A percentile compares a stretch with the other conserved stretches of the same genome.
These are phyloP conservation scores for Maudiozyma bulderi DNA, from an alignment of 805 yeast species.

Conservation along the genomic window DNA sequence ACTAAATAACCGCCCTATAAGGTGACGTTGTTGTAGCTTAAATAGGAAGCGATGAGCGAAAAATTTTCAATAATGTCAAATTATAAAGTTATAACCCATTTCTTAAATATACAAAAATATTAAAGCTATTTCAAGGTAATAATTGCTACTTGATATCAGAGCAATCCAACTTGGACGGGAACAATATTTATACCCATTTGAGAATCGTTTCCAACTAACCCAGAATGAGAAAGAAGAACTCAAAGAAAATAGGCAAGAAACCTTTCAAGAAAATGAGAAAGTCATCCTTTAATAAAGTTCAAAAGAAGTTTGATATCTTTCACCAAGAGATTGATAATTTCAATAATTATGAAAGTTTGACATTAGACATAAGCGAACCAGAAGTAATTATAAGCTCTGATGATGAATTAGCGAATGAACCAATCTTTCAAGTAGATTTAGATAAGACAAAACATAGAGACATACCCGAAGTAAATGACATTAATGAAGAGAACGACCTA, in stretches of 20 bases:
- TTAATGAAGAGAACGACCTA: not conserved
- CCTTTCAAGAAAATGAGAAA: constrained; percentile 20
- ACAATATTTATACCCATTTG: not conserved
- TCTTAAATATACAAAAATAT: too few species aligned
- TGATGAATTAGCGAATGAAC: not conserved
- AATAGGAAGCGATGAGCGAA: constrained; percentile 7
- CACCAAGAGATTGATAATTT: constrained; percentile 16
- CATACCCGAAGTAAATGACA: not conserved
- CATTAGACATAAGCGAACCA: constrained; percentile 11
- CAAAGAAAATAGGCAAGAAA: not conserved
- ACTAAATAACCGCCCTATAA: too few species aligned
- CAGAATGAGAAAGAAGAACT: constrained; percentile 1
- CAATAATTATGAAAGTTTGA: constrained; percentile 23
- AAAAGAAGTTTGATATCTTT: constrained; percentile 24
- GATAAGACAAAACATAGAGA: not conserved
- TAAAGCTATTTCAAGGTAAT: too few species aligned
- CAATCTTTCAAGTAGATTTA: constrained; percentile 1
- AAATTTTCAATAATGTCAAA: not conserved
- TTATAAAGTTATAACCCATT: too few species aligned
- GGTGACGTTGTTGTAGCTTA: not conserved
- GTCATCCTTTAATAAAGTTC: constrained; percentile 25
- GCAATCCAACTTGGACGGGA: not conserved
- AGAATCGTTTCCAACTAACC: not conserved
- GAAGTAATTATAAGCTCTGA: constrained; percentile 3
- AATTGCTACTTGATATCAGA: not conserved